These are phyloP conservation scores for Penicillium sp. DNA, from an alignment of 2,329 filamentous ascomycete genomes.

Conservation along the genomic window DNA sequence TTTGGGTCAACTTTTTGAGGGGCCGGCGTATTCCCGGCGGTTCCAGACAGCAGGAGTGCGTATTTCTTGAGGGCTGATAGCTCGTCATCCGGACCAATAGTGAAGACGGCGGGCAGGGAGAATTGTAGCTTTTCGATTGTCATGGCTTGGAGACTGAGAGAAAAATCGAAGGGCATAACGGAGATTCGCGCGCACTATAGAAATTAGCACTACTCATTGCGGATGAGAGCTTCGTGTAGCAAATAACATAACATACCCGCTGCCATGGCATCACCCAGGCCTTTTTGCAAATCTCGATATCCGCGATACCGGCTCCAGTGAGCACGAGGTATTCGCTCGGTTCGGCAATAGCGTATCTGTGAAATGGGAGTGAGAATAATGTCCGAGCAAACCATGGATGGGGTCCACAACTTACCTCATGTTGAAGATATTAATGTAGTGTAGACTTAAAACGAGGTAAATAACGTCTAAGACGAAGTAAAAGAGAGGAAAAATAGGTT, in stretches of 20 bases:
- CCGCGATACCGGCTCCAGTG: constrained; percentile 76
- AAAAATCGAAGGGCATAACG: constrained; percentile 70
- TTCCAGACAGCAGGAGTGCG: constrained; percentile 74
- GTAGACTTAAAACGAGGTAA: background rate
- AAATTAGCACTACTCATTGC: background rate
- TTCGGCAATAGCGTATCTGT: constrained; percentile 70
- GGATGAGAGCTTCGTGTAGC: background rate
- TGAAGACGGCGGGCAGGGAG: constrained; percentile 81
- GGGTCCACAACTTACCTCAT: constrained; percentile 14
- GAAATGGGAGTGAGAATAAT: constrained; percentile 27
- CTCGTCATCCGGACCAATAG: constrained; percentile 79
- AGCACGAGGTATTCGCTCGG: constrained; percentile 87
- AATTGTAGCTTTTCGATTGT: constrained; percentile 87
- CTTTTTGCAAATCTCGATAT: constrained; percentile 79
- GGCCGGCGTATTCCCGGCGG: constrained; percentile 51
- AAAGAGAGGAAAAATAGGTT: background rate
- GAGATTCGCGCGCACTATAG: constrained; percentile 43
- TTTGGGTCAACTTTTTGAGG: constrained; percentile 41
- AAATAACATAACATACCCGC: constrained; percentile 44
- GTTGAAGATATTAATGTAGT: background rate
- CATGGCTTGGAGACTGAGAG: constrained; percentile 84
- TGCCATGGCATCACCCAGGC: constrained; percentile 74
- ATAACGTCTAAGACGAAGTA: background rate
- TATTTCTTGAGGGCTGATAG: constrained; percentile 76
- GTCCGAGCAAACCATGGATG: background rate